A percentile compares a stretch with the other conserved stretches of the same genome.
These are phyloP conservation scores for Falciphora oryzae DNA, from an alignment of 2,329 filamentous ascomycete species.

Conservation along the genomic window DNA sequence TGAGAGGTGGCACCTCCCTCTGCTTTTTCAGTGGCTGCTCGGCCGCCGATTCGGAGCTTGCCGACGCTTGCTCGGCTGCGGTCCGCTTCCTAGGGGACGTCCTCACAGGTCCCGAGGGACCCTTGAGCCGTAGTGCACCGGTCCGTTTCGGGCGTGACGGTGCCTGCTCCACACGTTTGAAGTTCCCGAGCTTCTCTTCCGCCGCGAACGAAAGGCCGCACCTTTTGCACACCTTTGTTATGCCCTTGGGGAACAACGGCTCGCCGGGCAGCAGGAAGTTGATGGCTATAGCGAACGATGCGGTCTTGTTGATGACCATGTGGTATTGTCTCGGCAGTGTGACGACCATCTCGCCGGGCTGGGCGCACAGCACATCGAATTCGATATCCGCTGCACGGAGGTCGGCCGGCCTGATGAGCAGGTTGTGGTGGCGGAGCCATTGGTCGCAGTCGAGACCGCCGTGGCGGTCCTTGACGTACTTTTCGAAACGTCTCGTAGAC, in stretches of 20 bases:
- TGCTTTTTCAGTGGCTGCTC: no score
- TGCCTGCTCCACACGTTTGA: not conserved
- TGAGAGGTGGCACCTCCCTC: no score
- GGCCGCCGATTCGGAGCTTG: no score
- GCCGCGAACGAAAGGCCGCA: not conserved
- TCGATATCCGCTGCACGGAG: not conserved
- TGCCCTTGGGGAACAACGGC: not conserved
- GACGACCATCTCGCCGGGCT: not conserved
- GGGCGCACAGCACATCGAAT: not conserved
- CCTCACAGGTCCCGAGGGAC: no score
- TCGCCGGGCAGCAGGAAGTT: no score
- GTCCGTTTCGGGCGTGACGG: no score
- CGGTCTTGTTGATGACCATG: no score
- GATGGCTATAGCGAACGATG: no score
- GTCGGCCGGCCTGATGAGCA: not conserved
- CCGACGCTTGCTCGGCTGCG: no score
- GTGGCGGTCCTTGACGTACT: not conserved
- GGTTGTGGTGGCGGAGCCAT: conserved; percentile 5
- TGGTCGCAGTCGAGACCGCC: not conserved
- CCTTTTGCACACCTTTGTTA: not conserved
- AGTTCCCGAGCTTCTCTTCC: not conserved
- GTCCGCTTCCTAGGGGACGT: no score
- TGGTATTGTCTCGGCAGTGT: no score
- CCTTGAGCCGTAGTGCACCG: no score
- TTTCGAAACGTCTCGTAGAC: not conserved